These are phyloP conservation scores for Alternaria atra DNA, from an alignment of 2,329 filamentous ascomycete genomes.

Conservation along the genomic window DNA sequence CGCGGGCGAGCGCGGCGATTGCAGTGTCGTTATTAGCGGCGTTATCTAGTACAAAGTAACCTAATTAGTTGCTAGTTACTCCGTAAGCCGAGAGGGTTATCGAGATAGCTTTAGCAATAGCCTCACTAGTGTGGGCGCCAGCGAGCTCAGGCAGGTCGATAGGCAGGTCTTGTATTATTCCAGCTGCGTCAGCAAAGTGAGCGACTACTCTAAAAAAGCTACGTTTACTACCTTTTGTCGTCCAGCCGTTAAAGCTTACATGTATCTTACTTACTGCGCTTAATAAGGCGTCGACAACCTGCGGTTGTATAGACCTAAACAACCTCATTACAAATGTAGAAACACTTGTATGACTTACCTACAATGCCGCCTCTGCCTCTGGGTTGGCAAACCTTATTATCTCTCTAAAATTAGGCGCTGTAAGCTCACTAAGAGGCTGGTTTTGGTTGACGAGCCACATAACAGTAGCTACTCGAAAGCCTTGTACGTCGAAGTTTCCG, in stretches of 20 bases:
- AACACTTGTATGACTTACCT: not conserved
- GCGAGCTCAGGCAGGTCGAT: conserved; percentile 11
- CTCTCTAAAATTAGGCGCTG: not conserved
- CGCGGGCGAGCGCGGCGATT: too few species aligned
- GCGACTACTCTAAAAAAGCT: conserved; percentile 8
- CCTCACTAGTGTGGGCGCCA: conserved; percentile 11
- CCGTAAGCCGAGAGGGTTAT: too few species aligned
- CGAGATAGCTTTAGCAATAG: not conserved
- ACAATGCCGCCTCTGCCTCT: conserved; percentile 10
- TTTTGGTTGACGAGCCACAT: too few species aligned
- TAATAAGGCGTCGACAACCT: not conserved
- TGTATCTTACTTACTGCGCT: too few species aligned
- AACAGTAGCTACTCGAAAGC: too few species aligned
- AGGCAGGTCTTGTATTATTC: conserved; percentile 7
- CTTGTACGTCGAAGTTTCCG: too few species aligned
- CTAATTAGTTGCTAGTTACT: too few species aligned
- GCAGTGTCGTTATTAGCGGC: too few species aligned
- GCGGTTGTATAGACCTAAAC: not conserved
- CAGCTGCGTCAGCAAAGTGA: not conserved
- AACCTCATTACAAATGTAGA: not conserved
- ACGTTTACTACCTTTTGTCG: not conserved
- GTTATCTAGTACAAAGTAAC: too few species aligned
- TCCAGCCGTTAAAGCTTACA: too few species aligned
- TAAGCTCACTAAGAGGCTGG: too few species aligned
- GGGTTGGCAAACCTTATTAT: not conserved